phyloP scores from a whole-genome alignment of 2,329 filamentous ascomycete genomes.

The Exophiala xenobiotica region DNA sequence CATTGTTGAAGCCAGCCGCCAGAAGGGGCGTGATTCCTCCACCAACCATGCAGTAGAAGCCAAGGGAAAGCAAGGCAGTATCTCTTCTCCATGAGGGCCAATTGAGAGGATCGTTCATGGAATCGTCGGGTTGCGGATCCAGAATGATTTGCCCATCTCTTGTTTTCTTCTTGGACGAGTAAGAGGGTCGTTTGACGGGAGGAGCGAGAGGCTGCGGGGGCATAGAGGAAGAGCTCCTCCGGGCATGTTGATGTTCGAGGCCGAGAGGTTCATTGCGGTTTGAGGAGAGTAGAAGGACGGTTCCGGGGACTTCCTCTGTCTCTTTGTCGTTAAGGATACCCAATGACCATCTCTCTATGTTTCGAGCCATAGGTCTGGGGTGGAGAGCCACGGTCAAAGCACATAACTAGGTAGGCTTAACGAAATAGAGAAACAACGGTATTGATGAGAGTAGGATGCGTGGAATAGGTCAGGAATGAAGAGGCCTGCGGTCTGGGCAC shows the following conservation, averaged over 20 bases:
- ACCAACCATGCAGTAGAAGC: conserved; percentile 89
- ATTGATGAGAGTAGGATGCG: no score
- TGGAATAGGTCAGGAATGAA: no score
- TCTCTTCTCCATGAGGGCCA: conserved; percentile 84
- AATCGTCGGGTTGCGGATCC: conserved; percentile 89
- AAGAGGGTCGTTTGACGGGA: conserved; percentile 33
- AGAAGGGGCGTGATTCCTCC: conserved; percentile 89
- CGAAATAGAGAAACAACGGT: no score
- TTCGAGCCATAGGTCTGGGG: conserved; percentile 3
- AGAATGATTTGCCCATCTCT: conserved; percentile 80
- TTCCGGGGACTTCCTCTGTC: conserved; percentile 83
- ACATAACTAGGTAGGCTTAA: neutral
- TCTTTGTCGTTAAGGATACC: conserved; percentile 79
- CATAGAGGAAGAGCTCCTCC: conserved; percentile 49
- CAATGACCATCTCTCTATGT: conserved; percentile 55
- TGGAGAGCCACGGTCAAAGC: neutral
- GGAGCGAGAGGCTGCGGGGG: conserved; percentile 43
- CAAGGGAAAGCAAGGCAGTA: conserved; percentile 73
- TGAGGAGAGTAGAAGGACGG: conserved; percentile 60
- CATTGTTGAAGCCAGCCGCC: conserved; percentile 82
- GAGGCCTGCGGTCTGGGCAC: no score
- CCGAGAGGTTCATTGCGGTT: conserved; percentile 64
- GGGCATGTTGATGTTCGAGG: conserved; percentile 58
- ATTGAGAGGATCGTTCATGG: conserved; percentile 85
- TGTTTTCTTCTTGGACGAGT: conserved; percentile 68